These are phyloP conservation scores for Anastatica hierochuntica DNA, from an alignment of 345 rosid genomes.

Conservation along the genomic window DNA sequence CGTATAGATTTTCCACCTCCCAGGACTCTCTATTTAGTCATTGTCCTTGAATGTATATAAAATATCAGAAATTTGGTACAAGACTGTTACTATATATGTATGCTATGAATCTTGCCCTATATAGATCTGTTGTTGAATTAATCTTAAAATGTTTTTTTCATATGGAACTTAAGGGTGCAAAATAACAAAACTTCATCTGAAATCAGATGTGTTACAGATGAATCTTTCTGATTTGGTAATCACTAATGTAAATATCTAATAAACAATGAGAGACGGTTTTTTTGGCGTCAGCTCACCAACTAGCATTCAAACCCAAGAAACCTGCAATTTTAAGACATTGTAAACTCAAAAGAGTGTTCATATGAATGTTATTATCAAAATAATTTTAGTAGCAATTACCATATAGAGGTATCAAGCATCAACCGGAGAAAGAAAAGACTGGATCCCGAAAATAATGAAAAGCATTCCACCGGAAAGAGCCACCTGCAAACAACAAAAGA, in stretches of 20 bases:
- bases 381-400: background rate
- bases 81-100: no score
- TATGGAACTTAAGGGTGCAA: background rate
- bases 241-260: background rate
- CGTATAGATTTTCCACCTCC: slow-evolving; percentile 5
- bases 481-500: slow-evolving; percentile 41
- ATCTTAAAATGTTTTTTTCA: no score
- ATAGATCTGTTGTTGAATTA: no score
- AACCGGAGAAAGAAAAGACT: slow-evolving; percentile 65
- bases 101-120: background rate
- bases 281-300: no score
- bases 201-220: background rate
- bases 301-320: no score
- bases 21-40: slow-evolving; percentile 7
- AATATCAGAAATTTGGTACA: slow-evolving; percentile 9
- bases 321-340: no score
- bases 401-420: slow-evolving; percentile 18
- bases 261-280: no score
- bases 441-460: slow-evolving; percentile 79
- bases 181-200: background rate
- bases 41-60: slow-evolving; percentile 15
- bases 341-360: no score
- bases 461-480: slow-evolving; percentile 87
- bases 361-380: no score
- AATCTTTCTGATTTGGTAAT: background rate